phyloP scores from a whole-genome alignment of 306 rosid species.

The Inga leiocalycina region DNA sequence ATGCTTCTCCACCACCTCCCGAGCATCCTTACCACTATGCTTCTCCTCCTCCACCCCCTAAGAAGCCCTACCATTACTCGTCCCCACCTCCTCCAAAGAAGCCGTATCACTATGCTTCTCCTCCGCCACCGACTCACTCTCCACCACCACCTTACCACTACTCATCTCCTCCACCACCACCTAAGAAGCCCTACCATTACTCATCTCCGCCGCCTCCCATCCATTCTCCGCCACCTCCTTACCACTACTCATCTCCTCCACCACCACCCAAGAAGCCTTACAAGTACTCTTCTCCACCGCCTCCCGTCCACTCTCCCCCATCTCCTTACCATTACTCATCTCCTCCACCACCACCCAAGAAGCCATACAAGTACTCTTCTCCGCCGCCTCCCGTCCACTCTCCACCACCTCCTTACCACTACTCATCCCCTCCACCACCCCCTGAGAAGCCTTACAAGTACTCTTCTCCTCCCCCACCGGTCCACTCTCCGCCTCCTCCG shows the following conservation, averaged over 20 bases:
- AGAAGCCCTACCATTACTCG: not conserved
- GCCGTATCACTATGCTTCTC: constrained; percentile 19
- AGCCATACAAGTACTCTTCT: not conserved
- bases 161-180: constrained; percentile 18
- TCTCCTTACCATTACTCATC: constrained; percentile 22
- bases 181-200: not conserved
- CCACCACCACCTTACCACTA: constrained; percentile 12
- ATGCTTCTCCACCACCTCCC: constrained; percentile 26
- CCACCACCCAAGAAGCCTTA: not conserved
- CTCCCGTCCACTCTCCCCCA: constrained; percentile 30
- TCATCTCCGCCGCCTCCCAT: constrained; percentile 1
- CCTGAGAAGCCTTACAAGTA: too few species aligned
- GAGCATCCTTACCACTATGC: not conserved
- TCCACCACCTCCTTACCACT: constrained; percentile 69
- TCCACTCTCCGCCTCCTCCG: constrained; percentile 33
- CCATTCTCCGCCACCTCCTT: constrained; percentile 1
- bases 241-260: not conserved
- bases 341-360: constrained; percentile 22
- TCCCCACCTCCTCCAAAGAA: constrained; percentile 28
- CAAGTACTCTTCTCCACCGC: not conserved
- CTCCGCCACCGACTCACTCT: constrained; percentile 30
- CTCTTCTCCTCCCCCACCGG: not conserved
- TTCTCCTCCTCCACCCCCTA: constrained; percentile 27
- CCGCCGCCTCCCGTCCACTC: constrained; percentile 43
- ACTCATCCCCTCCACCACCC: constrained; percentile 9